Percentiles rank a stretch among this genome's conserved stretches.
These are phyloP conservation scores for Letharia columbiana DNA, from an alignment of 495 filamentous ascomycete species.

Conservation along the genomic window DNA sequence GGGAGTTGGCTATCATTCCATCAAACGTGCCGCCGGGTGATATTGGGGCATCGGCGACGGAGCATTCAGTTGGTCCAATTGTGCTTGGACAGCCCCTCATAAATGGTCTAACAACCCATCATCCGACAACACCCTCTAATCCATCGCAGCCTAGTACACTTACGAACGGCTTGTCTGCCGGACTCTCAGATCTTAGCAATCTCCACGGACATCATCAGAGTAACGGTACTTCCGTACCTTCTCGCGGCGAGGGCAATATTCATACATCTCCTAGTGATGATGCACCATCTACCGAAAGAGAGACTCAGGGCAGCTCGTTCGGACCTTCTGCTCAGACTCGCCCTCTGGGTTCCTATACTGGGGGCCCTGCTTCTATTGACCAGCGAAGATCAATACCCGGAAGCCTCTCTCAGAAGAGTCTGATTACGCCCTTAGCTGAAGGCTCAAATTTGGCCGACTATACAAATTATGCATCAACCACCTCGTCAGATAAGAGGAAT, in stretches of 20 bases:
- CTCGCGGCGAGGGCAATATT: conserved; percentile 51
- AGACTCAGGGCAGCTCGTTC: conserved; percentile 43
- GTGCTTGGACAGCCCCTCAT: conserved; percentile 50
- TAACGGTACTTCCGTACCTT: conserved; percentile 61
- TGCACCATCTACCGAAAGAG: conserved; percentile 31
- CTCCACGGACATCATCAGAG: conserved; percentile 40
- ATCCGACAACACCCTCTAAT: conserved; percentile 41
- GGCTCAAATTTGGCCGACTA: conserved; percentile 70
- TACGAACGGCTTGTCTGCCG: conserved; percentile 43
- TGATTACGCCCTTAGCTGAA: conserved; percentile 63
- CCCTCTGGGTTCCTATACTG: conserved; percentile 42
- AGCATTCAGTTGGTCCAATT: conserved; percentile 45
- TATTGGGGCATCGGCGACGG: conserved; percentile 35
- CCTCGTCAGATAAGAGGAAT: conserved; percentile 71
- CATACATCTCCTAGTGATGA: conserved; percentile 44
- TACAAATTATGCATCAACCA: conserved; percentile 78
- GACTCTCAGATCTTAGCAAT: conserved; percentile 42
- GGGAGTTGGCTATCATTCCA: conserved; percentile 23
- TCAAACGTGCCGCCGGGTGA: conserved; percentile 41
- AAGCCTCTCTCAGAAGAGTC: conserved; percentile 58
- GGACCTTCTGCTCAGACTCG: conserved; percentile 46
- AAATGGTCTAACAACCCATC: conserved; percentile 31
- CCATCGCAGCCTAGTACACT: conserved; percentile 43
- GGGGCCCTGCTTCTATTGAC: conserved; percentile 21
- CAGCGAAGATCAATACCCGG: conserved; percentile 23